These are phyloP conservation scores for Talaromyces pinophilus DNA, from an alignment of 2,329 filamentous ascomycete species.

Conservation along the genomic window DNA sequence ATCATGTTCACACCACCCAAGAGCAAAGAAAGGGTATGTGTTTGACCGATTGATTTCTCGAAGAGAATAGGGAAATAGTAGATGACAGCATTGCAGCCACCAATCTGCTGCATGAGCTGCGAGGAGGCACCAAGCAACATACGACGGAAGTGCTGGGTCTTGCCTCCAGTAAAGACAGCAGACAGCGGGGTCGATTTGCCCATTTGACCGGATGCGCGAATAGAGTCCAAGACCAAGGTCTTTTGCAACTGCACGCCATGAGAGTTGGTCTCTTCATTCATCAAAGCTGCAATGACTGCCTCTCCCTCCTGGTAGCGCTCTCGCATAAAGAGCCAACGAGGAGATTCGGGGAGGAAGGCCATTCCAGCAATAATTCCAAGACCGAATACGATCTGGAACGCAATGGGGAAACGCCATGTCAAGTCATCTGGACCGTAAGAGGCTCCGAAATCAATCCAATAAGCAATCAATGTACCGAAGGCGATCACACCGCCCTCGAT, in stretches of 20 bases:
- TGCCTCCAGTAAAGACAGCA: slow-evolving; percentile 30
- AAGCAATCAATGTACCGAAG: slow-evolving; percentile 34
- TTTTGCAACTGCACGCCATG: slow-evolving; percentile 57
- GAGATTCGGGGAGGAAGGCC: slow-evolving; percentile 40
- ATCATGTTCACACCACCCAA: slow-evolving; percentile 58
- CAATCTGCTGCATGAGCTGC: slow-evolving; percentile 52
- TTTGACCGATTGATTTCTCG: slow-evolving; percentile 45
- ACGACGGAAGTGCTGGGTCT: slow-evolving; percentile 44
- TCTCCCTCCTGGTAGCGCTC: slow-evolving; percentile 51
- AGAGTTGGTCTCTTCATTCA: slow-evolving; percentile 49
- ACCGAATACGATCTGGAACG: slow-evolving; percentile 51
- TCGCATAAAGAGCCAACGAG: slow-evolving; percentile 46
- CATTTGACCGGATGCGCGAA: slow-evolving; percentile 40
- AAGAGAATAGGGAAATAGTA: slow-evolving; percentile 55
- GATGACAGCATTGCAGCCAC: slow-evolving; percentile 54
- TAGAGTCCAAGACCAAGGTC: slow-evolving; percentile 63
- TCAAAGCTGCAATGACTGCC: slow-evolving; percentile 51
- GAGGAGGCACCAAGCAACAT: slow-evolving; percentile 45
- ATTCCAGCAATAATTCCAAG: slow-evolving; percentile 44
- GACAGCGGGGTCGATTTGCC: slow-evolving; percentile 28
- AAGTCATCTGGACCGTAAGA: slow-evolving; percentile 31
- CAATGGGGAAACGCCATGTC: slow-evolving; percentile 51
- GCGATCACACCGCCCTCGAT: slow-evolving; percentile 51
- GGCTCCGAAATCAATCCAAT: slow-evolving; percentile 32
- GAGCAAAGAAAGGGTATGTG: slow-evolving; percentile 49